Base-by-base conservation (phyloP, 768 basidiomycete genomes). In the Lentinula lateritia region DNA sequence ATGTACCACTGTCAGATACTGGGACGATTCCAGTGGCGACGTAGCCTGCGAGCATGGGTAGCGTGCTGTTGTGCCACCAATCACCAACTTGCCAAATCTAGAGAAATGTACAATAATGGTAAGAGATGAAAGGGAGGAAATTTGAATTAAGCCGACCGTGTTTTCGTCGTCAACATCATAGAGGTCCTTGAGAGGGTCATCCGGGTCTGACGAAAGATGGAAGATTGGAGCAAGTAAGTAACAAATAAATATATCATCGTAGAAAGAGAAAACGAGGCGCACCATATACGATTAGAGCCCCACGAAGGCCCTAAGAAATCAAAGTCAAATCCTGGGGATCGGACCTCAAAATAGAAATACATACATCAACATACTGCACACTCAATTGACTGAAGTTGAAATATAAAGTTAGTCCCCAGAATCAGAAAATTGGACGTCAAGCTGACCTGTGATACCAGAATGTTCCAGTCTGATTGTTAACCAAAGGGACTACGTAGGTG, bases 91-190 rank as follows among this genome's bases (percentile, higher is more conserved):
- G 52, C 52, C 52, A 53, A 32, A 53, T 57, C 50, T 45, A 45
- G 13, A 13, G 38, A 13, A 5, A 39, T 3, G 15, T 18, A 45
- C 16, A 45, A 45, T 2, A 28, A 28, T 28, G 28, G n/a, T 15
- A 1, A 12, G 43, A 45, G 6, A 16, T 45, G 39, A 10, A 16
- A 15, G 43, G 43, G 1, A 16, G 43, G 12, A 45, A 1, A 45
- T 45, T 6, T 2, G 16, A 15, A 45, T 45, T 1, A 15, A 3
- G 15, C 43, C 16, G 13, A 45, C 43, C 6, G 52, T 53, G 35
- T 12, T 36, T 13, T 53, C 75, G 64, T 81, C 72, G 56, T 82
- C 79, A n/a, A 79, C 70, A 59, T 82, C 78, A 64, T 83, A 80
- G 23, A 83, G 58, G 28, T 68, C 2, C 6, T 55, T 61, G 36